These are phyloP conservation scores for Raphanus sativus DNA, from an alignment of 345 rosid species.

Conservation along the genomic window DNA sequence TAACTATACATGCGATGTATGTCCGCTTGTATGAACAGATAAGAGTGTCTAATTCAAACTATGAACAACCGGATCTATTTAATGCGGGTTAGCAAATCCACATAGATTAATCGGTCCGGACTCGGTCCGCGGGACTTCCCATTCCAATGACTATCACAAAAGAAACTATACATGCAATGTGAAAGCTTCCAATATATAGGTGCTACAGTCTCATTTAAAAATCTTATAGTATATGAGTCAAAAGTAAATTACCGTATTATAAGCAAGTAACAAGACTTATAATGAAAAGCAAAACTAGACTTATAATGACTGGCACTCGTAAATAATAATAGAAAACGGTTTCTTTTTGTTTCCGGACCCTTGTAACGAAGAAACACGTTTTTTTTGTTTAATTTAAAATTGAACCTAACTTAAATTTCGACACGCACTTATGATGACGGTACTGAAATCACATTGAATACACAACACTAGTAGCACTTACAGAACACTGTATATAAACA, in stretches of 20 bases:
- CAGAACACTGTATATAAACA: constrained; percentile 18
- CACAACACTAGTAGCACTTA: background rate
- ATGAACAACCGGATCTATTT: too few relatives aligned
- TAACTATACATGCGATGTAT: background rate
- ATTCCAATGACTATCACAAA: too few relatives aligned
- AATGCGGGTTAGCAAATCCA: too few relatives aligned
- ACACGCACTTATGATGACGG: background rate
- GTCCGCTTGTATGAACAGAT: too few relatives aligned
- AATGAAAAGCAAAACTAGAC: too few relatives aligned
- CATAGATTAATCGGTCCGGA: too few relatives aligned
- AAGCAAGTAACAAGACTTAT: background rate
- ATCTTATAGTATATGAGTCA: background rate
- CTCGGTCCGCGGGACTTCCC: too few relatives aligned
- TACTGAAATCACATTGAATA: constrained; percentile 1
- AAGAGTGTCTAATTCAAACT: too few relatives aligned
- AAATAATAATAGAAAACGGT: background rate
- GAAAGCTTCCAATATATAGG: background rate
- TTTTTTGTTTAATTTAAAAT: background rate
- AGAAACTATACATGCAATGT: background rate
- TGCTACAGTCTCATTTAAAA: background rate
- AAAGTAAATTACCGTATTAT: background rate
- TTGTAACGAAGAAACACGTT: constrained; percentile 1
- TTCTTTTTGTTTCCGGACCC: background rate
- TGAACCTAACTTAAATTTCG: constrained; percentile 1
- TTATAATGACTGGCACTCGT: too few relatives aligned